Evolutionary conservation across 2,329 filamentous ascomycete genomes (phyloP).

Genomic region (Trichoderma sp.): DNA sequence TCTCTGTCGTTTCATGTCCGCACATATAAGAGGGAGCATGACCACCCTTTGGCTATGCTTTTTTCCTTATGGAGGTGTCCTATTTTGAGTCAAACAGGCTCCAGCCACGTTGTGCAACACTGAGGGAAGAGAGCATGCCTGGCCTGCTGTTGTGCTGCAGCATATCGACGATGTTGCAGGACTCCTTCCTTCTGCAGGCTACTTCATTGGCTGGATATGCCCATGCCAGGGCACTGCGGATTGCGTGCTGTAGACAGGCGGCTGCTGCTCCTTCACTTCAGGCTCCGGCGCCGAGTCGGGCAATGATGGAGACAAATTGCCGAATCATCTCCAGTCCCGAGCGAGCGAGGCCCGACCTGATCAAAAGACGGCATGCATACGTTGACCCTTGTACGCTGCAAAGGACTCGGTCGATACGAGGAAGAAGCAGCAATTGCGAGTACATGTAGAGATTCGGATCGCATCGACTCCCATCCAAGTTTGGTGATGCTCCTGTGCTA

Average conservation of each 20-base stretch:
- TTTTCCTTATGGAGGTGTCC: neutral
- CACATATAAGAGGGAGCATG: neutral
- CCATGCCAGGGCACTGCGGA: neutral
- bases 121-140: neutral
- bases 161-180: neutral
- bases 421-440: neutral
- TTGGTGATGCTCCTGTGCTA: neutral
- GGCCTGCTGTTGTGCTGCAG: neutral
- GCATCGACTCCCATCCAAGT: neutral
- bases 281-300: constrained; percentile 18
- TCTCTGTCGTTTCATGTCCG: neutral
- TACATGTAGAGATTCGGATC: no score
- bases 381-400: neutral
- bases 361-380: neutral
- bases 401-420: neutral
- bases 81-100: neutral
- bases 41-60: neutral
- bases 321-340: constrained; percentile 21
- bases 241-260: neutral
- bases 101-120: neutral
- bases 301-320: constrained; percentile 7
- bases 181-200: neutral
- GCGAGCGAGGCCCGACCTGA: constrained; percentile 8
- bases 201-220: neutral
- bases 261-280: constrained; percentile 1